These are phyloP conservation scores for Apiotrichum gamsii DNA, from an alignment of 1,284 basidiomycete genomes.

Conservation along the genomic window DNA sequence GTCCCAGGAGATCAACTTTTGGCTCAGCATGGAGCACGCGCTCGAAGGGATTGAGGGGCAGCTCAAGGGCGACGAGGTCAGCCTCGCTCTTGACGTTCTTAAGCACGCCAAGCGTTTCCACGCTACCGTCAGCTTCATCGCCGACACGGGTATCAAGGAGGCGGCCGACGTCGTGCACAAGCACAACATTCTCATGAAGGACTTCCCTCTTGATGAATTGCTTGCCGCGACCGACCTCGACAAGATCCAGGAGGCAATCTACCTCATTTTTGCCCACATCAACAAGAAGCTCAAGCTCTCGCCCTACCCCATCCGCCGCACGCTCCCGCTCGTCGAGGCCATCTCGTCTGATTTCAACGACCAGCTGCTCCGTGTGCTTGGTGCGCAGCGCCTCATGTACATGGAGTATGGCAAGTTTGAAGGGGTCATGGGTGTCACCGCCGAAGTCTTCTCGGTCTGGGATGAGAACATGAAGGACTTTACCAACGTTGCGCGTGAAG, in stretches of 20 bases:
- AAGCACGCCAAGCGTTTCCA: conserved; percentile 95
- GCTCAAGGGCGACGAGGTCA: conserved; percentile 83
- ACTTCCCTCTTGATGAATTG: conserved; percentile 94
- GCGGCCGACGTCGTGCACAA: conserved; percentile 87
- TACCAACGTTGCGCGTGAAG: conserved; percentile 92
- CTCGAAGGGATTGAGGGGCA: conserved; percentile 90
- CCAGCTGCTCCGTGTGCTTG: conserved; percentile 83
- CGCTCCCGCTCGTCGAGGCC: conserved; percentile 92
- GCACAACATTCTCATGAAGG: conserved; percentile 97
- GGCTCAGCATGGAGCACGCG: conserved; percentile 89
- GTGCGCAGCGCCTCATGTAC: conserved; percentile 82
- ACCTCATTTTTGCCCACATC: conserved; percentile 84
- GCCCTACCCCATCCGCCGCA: conserved; percentile 91
- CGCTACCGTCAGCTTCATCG: conserved; percentile 94
- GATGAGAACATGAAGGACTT: conserved; percentile 98
- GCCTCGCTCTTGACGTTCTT: conserved; percentile 90
- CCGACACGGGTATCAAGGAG: conserved; percentile 93
- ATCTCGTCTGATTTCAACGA: conserved; percentile 97
- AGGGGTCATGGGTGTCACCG: conserved; percentile 67
- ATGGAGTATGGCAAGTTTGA: conserved; percentile 93
- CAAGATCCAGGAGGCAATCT: conserved; percentile 83
- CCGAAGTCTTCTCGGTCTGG: conserved; percentile 86
- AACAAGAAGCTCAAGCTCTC: conserved; percentile 93
- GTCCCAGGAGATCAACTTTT: conserved; percentile 98
- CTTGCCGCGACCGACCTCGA: conserved; percentile 92